Base-by-base conservation (phyloP, 352 stramenopile species). In the Phytophthora pinifolia region DNA sequence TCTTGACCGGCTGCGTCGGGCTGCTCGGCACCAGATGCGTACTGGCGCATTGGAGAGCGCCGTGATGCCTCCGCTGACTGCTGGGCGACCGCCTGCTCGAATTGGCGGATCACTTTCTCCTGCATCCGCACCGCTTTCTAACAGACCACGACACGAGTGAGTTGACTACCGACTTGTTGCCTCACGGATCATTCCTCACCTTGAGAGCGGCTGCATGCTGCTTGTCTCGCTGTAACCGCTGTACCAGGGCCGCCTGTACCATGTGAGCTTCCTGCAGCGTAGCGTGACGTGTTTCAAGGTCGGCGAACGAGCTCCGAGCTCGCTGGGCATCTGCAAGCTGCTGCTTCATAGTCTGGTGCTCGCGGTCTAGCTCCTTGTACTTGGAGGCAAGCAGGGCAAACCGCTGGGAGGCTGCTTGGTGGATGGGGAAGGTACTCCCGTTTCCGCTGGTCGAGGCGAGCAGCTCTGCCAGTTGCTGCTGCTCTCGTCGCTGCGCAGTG, bases 81-180 rank as follows among this genome's bases (percentile, higher is more conserved):
- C 38, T 66, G 57, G 17, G 67, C 59, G 27, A 92, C 76, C 2
- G 85, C 58, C 32, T 79, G 71, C 54, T 94, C 83, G 20, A 94
- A 83, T 59, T 89, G 83, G 14, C 54, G 64, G 29, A 92, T 90
- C n/a, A 94, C 84, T 25, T 74, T 79, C 46, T 94, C 84, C 52
- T 94, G 84, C 47, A 90, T 72, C 0, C 67, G 74, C 10, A 94
- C 71, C 5, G 79, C 76, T 65, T 80, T 68, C 82, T 92, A 53
- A 22, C 32, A 62, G 54, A 20, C 9, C 36, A 58, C 17, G 32
- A 17, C n/a, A 4, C 13, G 8, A 34, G 51, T 62, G 52, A 62
- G 52, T 43, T 22, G 25, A 49, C 13, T 35, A 41, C 10, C 10
- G 9, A 27, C 9, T 14, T 33, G n/a, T n/a, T n/a, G n/a, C n/a